Evolutionary conservation across 2,329 filamentous ascomycete genomes (phyloP), one percentile per base, ranked within the genome.

Genomic region (Paradendryphiella salina): DNA sequence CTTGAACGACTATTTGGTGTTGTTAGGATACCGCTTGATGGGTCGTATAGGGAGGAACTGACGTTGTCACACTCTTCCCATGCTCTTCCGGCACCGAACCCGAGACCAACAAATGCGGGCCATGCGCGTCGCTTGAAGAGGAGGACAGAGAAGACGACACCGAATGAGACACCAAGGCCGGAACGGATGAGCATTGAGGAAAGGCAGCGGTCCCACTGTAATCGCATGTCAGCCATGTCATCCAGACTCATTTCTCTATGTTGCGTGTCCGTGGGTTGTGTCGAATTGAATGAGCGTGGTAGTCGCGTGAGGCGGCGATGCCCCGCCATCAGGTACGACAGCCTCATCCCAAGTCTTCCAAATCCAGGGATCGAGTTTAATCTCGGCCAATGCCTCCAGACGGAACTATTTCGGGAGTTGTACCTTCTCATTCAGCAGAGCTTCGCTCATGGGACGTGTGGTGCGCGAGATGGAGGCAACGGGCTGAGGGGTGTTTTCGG

Each of bases 361-460:
- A 4, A 38, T 17, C 17, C 23, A 28, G 2, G 17, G 13, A 8
- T 21, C 13, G 34, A 29, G 21, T 21, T 17, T 15, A 21, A 13
- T 15, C 4, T 20, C 14, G 21, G 29, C 39, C 46, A 23, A 38
- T 31, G 35, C 31, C 35, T 45, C 39, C 17, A 23, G 5, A 14
- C 23, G 26, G 3, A 26, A 20, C 7, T 43, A n/a, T 14, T 37
- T 34, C 15, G 33, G 54, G 43, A 42, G 31, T 21, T 46, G 64
- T 85, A 96, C 94, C 91, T 99, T 99, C 80, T 99, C 94, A 78
- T 97, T 97, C 73, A 99, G 85, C 70, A 99, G 85, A 72, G 93
- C 90, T 82, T 99, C 94, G 82, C 93, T 97, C 79, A 96, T 88
- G 60, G 94, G 93, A 77, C 84, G 83, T 72, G 77, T 83, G 57